These are phyloP conservation scores for Yamadazyma aaseri DNA, from an alignment of 1,139 yeast genomes.

Conservation along the genomic window DNA sequence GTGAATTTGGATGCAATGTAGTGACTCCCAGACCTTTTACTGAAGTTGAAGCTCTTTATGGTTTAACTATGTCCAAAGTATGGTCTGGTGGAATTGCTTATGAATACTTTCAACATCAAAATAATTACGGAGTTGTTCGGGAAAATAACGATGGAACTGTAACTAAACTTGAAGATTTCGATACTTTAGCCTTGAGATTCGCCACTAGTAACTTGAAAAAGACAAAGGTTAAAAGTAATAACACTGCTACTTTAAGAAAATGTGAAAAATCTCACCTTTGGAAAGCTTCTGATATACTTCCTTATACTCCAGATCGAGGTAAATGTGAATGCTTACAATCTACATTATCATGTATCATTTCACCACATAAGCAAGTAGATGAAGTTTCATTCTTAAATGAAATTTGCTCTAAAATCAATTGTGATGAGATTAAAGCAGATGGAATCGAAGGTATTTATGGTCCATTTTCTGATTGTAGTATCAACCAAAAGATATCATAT, in stretches of 20 bases:
- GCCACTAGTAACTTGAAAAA: slow-evolving; percentile 28
- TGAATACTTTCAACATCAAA: slow-evolving; percentile 37
- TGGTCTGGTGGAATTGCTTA: slow-evolving; percentile 46
- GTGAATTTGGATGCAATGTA: slow-evolving; percentile 61
- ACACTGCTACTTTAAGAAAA: slow-evolving; percentile 5
- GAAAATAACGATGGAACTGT: slow-evolving; percentile 30
- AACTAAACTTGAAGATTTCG: slow-evolving; percentile 43
- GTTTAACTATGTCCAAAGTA: slow-evolving; percentile 34
- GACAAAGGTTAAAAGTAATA: slow-evolving; percentile 18
- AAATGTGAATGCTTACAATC: slow-evolving; percentile 58
- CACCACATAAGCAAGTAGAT: slow-evolving; percentile 29
- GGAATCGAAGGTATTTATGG: slow-evolving; percentile 57
- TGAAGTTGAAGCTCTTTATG: slow-evolving; percentile 38
- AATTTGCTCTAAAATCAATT: slow-evolving; percentile 51
- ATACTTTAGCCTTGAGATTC: slow-evolving; percentile 31
- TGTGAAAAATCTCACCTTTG: slow-evolving; percentile 23
- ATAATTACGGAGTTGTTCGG: slow-evolving; percentile 35
- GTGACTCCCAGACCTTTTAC: slow-evolving; percentile 59
- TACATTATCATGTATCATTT: slow-evolving; percentile 48
- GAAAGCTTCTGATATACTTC: slow-evolving; percentile 46
- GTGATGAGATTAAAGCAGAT: slow-evolving; percentile 49
- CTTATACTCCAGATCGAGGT: slow-evolving; percentile 52
- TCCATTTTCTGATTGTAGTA: slow-evolving; percentile 52
- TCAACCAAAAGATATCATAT: slow-evolving; percentile 51
- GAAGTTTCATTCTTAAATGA: slow-evolving; percentile 39